A percentile compares a stretch with the other conserved stretches of the same genome.
Conservation (phyloP, 225 moss, liverwort and hornwort genomes). For the Polytrichum formosum region DNA sequence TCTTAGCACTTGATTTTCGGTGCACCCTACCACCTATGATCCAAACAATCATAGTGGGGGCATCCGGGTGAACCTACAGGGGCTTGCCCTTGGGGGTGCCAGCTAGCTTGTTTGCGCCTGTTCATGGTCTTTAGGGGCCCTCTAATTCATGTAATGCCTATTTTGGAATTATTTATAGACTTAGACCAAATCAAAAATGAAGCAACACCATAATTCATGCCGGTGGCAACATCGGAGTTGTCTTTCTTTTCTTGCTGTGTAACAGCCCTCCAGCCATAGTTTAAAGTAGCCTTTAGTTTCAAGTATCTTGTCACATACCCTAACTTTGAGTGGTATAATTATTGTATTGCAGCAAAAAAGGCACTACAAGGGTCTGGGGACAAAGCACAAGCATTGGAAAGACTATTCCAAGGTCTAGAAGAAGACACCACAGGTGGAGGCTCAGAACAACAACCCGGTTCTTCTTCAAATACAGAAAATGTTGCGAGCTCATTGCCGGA, state of each 20-base stretch:
- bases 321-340: not conserved
- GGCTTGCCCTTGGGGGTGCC: no score
- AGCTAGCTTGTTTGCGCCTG: no score
- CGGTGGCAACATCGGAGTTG: no score
- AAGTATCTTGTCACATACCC: not conserved
- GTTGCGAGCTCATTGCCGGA: constrained; percentile 20
- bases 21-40: no score
- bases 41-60: no score
- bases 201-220: no score
- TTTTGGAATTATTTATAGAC: no score
- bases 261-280: not conserved
- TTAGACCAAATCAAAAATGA: no score
- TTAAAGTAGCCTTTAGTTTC: not conserved
- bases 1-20: no score
- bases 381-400: constrained; percentile 53
- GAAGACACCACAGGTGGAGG: constrained; percentile 31
- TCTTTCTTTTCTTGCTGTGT: not conserved
- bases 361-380: constrained; percentile 41
- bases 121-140: no score
- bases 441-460: constrained; percentile 16
- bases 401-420: constrained; percentile 42
- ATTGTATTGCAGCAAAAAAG: constrained; percentile 38
- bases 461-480: constrained; percentile 16
- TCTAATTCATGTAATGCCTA: no score
- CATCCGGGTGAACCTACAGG: no score